These are phyloP conservation scores for Lichtheimia corymbifera DNA, from an alignment of 371 early-diverging fungal genomes.

Conservation along the genomic window DNA sequence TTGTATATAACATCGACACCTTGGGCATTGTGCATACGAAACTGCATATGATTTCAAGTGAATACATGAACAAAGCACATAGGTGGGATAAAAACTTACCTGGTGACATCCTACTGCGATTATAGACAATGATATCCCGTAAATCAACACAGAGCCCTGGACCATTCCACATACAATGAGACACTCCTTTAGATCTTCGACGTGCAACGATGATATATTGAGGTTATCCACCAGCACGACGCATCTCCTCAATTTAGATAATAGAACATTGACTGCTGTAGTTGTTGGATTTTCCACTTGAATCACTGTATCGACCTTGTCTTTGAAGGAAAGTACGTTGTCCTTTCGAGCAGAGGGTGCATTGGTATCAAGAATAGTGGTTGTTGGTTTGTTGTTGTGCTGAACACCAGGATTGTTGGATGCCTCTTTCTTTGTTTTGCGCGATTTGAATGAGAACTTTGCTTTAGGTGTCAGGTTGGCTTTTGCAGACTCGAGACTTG, in stretches of 20 bases:
- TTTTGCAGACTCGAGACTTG: slow-evolving; percentile 30
- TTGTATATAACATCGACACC: slow-evolving; percentile 63
- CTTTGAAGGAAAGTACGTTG: slow-evolving; percentile 21
- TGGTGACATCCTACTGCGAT: slow-evolving; percentile 75
- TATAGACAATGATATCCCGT: slow-evolving; percentile 59
- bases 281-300: not conserved
- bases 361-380: not conserved
- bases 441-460: slow-evolving; percentile 67
- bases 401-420: slow-evolving; percentile 2
- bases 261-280: slow-evolving; percentile 47
- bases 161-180: slow-evolving; percentile 65
- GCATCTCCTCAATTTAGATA: slow-evolving; percentile 56
- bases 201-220: slow-evolving; percentile 63
- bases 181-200: slow-evolving; percentile 62
- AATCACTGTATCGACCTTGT: slow-evolving; percentile 12
- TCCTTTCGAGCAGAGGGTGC: not conserved
- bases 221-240: slow-evolving; percentile 51
- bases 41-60: slow-evolving; percentile 32
- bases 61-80: not conserved
- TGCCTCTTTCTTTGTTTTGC: slow-evolving; percentile 29
- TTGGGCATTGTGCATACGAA: slow-evolving; percentile 76
- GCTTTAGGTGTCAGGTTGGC: slow-evolving; percentile 51
- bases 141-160: slow-evolving; percentile 68
- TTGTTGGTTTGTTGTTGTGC: slow-evolving; percentile 4
- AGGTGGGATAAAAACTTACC: slow-evolving; percentile 38